These are phyloP conservation scores for Pulveroboletus sp. DNA, from an alignment of 768 basidiomycete genomes.

Conservation along the genomic window DNA sequence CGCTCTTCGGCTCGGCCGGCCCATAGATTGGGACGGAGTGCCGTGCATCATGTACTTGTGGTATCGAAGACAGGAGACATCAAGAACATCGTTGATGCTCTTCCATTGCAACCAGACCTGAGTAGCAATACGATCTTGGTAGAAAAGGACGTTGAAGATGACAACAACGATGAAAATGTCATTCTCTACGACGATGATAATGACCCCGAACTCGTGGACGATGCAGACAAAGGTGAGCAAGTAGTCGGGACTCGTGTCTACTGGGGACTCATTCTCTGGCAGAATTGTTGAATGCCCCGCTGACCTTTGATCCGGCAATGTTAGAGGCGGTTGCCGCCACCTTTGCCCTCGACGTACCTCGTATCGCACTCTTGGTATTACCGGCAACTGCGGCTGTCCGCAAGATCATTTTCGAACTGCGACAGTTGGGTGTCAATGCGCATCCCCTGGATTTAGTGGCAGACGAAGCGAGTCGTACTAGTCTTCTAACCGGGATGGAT, in stretches of 20 bases:
- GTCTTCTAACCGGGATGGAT: constrained; percentile 37
- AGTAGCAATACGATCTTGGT: neutral
- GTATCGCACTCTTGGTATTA: constrained; percentile 62
- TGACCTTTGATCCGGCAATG: constrained; percentile 51
- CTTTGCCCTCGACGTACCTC: constrained; percentile 72
- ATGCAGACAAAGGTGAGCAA: constrained; percentile 21
- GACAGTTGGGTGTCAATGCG: constrained; percentile 63
- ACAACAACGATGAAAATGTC: constrained; percentile 7
- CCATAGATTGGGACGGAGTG: constrained; percentile 28
- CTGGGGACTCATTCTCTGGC: constrained; percentile 9
- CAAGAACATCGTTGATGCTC: constrained; percentile 52
- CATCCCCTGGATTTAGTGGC: constrained; percentile 52
- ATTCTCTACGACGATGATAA: constrained; percentile 27
- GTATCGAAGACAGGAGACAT: constrained; percentile 51
- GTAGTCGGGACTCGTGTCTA: neutral
- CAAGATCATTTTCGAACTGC: constrained; percentile 61
- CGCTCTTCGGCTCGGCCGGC: constrained; percentile 25
- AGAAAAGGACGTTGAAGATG: neutral
- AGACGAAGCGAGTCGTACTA: constrained; percentile 39
- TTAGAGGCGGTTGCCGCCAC: constrained; percentile 67
- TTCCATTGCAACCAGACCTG: constrained; percentile 5
- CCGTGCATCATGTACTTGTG: constrained; percentile 56
- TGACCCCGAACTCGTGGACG: constrained; percentile 14
- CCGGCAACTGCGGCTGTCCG: constrained; percentile 58
- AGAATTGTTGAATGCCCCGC: constrained; percentile 46